These are phyloP conservation scores for Fusarium liriodendri DNA, from an alignment of 2,329 filamentous ascomycete genomes.

Conservation along the genomic window DNA sequence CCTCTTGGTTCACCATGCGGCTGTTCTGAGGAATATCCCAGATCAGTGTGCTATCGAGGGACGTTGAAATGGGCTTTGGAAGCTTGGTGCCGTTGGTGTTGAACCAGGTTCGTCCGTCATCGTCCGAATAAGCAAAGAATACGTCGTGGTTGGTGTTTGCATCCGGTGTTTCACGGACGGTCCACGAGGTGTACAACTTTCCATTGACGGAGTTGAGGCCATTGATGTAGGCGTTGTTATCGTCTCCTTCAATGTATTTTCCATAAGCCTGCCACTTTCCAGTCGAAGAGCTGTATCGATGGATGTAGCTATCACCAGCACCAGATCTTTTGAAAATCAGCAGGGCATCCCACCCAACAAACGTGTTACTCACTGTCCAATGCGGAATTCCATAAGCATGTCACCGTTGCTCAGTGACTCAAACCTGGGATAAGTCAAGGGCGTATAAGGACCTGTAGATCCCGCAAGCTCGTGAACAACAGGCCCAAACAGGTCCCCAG, in stretches of 20 bases:
- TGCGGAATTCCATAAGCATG: constrained; percentile 23
- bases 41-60: constrained; percentile 15
- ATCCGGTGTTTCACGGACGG: constrained; percentile 25
- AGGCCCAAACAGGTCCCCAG: constrained; percentile 13
- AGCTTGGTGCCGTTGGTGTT: constrained; percentile 20
- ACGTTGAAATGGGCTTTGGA: constrained; percentile 14
- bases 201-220: constrained; percentile 20
- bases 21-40: constrained; percentile 30
- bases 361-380: constrained; percentile 19
- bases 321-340: constrained; percentile 8
- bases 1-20: constrained; percentile 33
- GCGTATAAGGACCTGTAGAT: constrained; percentile 19
- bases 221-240: constrained; percentile 35
- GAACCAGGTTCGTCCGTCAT: constrained; percentile 30
- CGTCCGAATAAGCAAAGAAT: constrained; percentile 31
- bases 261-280: constrained; percentile 26
- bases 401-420: constrained; percentile 20
- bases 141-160: constrained; percentile 33
- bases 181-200: constrained; percentile 32
- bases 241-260: constrained; percentile 28
- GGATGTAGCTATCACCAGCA: constrained; percentile 30
- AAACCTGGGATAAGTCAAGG: constrained; percentile 28
- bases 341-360: accelerated
- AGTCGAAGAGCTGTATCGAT: constrained; percentile 33
- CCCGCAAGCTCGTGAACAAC: constrained; percentile 20